Evolutionary conservation across 1,139 yeast genomes (phyloP).

Genomic region (Candida buenavistaensis): DNA sequence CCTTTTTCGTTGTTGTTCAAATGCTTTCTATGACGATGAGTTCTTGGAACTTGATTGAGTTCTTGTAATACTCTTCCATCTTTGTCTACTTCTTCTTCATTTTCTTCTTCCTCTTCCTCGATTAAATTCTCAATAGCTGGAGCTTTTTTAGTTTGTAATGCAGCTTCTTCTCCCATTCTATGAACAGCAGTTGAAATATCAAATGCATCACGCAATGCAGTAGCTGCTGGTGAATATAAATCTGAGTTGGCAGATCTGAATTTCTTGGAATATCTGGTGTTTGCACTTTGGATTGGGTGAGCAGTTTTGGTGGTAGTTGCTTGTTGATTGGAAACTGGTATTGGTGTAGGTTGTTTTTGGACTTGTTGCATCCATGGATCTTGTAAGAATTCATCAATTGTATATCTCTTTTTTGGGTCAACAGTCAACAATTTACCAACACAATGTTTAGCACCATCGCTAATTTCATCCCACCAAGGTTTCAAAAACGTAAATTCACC

Average conservation of each 20-base stretch:
- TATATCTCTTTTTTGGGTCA: constrained; percentile 74
- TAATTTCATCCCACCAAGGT: constrained; percentile 68
- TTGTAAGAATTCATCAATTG: constrained; percentile 70
- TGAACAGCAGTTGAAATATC: constrained; percentile 94
- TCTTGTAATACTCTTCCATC: constrained; percentile 24
- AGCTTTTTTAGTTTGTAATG: constrained; percentile 38
- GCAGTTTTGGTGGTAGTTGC: constrained; percentile 7
- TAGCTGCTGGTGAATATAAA: constrained; percentile 82
- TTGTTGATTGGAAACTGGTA: constrained; percentile 2
- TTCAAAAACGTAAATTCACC: constrained; percentile 58
- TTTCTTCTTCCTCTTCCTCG: constrained; percentile 43
- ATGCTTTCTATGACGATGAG: constrained; percentile 19
- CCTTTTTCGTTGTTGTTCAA: constrained; percentile 21
- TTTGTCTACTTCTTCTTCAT: constrained; percentile 19
- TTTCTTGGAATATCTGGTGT: constrained; percentile 24
- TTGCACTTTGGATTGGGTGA: constrained; percentile 28
- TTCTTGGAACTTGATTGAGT: constrained; percentile 12
- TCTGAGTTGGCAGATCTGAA: constrained; percentile 19
- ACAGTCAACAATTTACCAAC: constrained; percentile 78
- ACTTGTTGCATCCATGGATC: constrained; percentile 77
- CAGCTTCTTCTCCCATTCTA: constrained; percentile 85
- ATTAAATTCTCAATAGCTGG: constrained; percentile 27
- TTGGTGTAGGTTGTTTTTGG: constrained; percentile 8
- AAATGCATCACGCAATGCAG: constrained; percentile 90
- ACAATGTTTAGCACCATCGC: constrained; percentile 57